A percentile compares a stretch with the other conserved stretches of the same genome.
phyloP scores from a whole-genome alignment of 1,284 basidiomycete genomes.

The Cutaneotrichosporon sp. region DNA sequence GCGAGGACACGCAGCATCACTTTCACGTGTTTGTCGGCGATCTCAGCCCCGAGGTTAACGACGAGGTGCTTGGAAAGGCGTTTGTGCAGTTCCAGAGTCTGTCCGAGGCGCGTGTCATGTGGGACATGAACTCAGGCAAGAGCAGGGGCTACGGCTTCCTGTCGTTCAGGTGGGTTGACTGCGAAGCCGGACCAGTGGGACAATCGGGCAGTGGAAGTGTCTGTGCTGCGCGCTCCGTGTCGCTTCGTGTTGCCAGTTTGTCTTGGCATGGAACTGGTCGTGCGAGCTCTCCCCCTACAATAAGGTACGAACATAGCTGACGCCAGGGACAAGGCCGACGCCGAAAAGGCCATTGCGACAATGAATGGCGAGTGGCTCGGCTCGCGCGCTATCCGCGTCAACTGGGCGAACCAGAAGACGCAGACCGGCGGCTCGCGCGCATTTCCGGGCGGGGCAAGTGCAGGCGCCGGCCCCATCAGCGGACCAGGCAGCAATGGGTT shows the following conservation, averaged over 20 bases:
- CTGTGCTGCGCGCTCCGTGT: too few relatives aligned
- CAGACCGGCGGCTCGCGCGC: conserved; percentile 55
- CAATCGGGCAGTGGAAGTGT: too few relatives aligned
- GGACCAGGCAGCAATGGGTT: conserved; percentile 14
- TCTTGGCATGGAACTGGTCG: too few relatives aligned
- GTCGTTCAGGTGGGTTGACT: conserved; percentile 49
- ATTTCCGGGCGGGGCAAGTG: conserved; percentile 16
- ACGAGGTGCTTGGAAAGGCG: conserved; percentile 91
- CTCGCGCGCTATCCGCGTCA: conserved; percentile 93
- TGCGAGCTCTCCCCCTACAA: too few relatives aligned
- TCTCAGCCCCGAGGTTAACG: conserved; percentile 94
- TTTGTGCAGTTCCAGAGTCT: conserved; percentile 92
- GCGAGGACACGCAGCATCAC: conserved; percentile 87
- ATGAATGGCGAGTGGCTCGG: conserved; percentile 99
- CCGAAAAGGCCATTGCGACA: conserved; percentile 93
- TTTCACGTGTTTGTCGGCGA: conserved; percentile 98
- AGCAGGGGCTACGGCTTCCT: conserved; percentile 61
- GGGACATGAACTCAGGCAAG: conserved; percentile 99
- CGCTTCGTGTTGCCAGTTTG: too few relatives aligned
- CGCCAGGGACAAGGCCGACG: conserved; percentile 92
- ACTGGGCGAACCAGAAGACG: conserved; percentile 98
- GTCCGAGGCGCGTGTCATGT: conserved; percentile 98
- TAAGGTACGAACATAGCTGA: conserved; percentile 41
- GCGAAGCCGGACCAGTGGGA: background rate
- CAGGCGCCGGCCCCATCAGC: too few relatives aligned